A percentile compares a stretch with the other conserved stretches of the same genome.
These are phyloP conservation scores for Globisporangium nodosum DNA, from an alignment of 352 stramenopile species.

Conservation along the genomic window DNA sequence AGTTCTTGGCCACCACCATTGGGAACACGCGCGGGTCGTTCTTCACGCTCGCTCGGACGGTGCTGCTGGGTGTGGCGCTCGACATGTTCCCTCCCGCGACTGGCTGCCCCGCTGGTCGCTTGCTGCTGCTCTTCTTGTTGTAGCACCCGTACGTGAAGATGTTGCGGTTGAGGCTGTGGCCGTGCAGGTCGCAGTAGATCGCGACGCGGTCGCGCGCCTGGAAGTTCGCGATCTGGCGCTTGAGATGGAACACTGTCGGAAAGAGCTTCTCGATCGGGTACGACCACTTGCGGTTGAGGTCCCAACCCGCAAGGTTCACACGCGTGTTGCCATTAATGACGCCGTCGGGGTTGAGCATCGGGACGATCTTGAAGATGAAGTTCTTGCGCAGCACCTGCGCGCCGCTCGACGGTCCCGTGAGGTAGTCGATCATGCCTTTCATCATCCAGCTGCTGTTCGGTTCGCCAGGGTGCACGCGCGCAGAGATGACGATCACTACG, in stretches of 20 bases:
- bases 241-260: conserved; percentile 75
- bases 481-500: conserved; percentile 78
- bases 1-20: conserved; percentile 72
- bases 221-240: conserved; percentile 57
- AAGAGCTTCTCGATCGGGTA: conserved; percentile 75
- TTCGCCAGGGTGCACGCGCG: conserved; percentile 87
- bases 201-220: conserved; percentile 56
- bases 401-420: conserved; percentile 58
- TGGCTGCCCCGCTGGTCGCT: not conserved
- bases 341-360: conserved; percentile 92
- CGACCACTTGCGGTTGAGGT: conserved; percentile 82
- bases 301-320: conserved; percentile 78
- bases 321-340: conserved; percentile 92
- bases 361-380: conserved; percentile 89
- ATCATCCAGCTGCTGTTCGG: conserved; percentile 90
- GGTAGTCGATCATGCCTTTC: conserved; percentile 90
- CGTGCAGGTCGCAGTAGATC: conserved; percentile 82
- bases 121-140: conserved; percentile 25
- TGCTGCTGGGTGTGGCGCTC: not conserved
- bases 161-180: conserved; percentile 79
- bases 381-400: conserved; percentile 63
- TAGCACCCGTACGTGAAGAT: conserved; percentile 86
- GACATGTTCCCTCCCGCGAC: not conserved
- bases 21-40: conserved; percentile 71
- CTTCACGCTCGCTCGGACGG: conserved; percentile 18